phyloP scores from a whole-genome alignment of 345 rosid species.

The Excoecaria agallocha region DNA sequence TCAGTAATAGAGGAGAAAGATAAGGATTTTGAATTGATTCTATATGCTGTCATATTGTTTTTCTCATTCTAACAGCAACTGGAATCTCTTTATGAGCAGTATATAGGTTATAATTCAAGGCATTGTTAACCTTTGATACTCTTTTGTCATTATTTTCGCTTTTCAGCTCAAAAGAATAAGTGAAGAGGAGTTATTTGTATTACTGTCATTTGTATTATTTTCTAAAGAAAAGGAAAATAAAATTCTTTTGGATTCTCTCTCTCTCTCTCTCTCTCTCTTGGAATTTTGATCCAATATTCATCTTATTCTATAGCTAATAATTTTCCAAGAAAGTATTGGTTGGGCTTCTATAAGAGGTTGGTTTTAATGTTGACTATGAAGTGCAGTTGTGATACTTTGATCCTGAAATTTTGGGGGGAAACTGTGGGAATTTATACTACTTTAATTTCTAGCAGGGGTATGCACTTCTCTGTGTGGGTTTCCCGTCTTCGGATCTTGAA shows the following conservation, averaged over 20 bases:
- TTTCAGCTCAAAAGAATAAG: background rate
- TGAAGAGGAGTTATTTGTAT: background rate
- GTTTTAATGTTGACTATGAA: background rate
- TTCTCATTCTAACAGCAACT: background rate
- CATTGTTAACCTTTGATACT: background rate
- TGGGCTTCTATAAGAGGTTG: background rate
- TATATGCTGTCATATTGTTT: background rate
- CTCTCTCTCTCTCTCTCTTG: too few species aligned
- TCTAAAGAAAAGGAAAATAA: background rate
- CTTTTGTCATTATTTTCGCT: background rate
- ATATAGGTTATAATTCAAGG: background rate
- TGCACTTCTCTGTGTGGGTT: conserved; percentile 93
- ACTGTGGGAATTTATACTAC: background rate
- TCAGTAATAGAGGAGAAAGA: background rate
- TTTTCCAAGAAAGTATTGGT: background rate
- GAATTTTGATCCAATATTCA: background rate
- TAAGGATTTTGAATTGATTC: background rate
- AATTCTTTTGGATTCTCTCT: background rate
- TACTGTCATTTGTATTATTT: too few species aligned
- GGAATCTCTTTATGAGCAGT: background rate
- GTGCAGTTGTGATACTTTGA: conserved; percentile 9
- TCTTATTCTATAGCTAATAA: background rate
- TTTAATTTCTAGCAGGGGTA: conserved; percentile 56
- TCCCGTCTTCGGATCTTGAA: conserved; percentile 79
- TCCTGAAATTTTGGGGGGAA: too few species aligned